Evolutionary conservation across 106 monocot species (phyloP), one percentile per base, ranked within the genome.

Genomic region (Dioscorea dumetorum): DNA sequence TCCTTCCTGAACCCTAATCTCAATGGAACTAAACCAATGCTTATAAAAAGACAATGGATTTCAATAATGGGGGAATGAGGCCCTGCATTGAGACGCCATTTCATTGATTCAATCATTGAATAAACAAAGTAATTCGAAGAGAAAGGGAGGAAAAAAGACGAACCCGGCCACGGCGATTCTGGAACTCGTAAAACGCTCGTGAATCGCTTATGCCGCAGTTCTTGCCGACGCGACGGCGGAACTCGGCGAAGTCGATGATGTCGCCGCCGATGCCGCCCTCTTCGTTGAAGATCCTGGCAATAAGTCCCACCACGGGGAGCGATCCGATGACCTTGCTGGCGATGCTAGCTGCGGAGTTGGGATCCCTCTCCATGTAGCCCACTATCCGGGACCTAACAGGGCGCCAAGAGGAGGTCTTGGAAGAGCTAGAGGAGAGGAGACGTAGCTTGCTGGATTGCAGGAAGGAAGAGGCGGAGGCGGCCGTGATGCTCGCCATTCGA

Each of bases 181-280:
- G 77, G 73, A 97, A 92, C 73, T 92, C 88, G 33, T 62, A 77
- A 75, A 95, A 91, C 21, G 95, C 95, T 31, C 74, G 72, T 28
- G 91, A 95, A 48, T 91, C 91, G 24, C 68, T 75, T 67, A 88
- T 64, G 61, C 85, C 75, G 75, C 95, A 95, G 63, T 86, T 88
- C 49, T 95, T 95, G 50, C 95, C 91, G 41, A 95, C 88, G 20
- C 79, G 59, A 28, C 95, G 74, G 48, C 95, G 83, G 74, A 95
- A 95, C 88, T 95, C 95, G n/a, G 95, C 95, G 73, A 99, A 99
- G 74, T 99, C 97, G 62, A 99, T 68, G 67, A 99, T 72, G 70
- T 99, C 97, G n/a, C 56, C 79, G n/a, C 89, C 97, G 58, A 99
- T 74, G 12, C 92, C 97, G 21, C 97, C 97, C 77, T 99, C 97